Percentiles rank a stretch among this genome's conserved stretches.
Evolutionary conservation across 192 early-diverging fungal genomes (phyloP).

Genomic region (Coemansia sp.): DNA sequence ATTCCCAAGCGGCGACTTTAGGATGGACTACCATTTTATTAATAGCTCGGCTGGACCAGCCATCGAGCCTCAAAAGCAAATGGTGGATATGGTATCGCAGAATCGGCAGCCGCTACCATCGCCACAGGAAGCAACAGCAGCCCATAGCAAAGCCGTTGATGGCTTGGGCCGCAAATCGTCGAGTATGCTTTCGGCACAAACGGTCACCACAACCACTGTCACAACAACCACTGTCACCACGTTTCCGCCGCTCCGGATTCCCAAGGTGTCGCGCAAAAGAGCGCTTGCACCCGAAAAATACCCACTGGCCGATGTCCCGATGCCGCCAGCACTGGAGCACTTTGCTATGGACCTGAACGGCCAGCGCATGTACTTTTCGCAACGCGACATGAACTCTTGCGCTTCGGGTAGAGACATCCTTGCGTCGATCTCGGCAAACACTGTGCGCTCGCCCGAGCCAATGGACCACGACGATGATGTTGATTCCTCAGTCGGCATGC

Average conservation of each 20-base stretch:
- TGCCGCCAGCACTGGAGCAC: constrained; percentile 74
- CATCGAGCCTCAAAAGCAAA: not conserved
- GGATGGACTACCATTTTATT: not conserved
- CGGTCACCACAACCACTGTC: constrained; percentile 68
- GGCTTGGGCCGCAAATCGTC: constrained; percentile 21
- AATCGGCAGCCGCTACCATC: constrained; percentile 17
- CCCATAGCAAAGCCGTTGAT: not conserved
- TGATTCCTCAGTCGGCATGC: constrained; percentile 9
- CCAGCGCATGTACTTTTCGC: constrained; percentile 66
- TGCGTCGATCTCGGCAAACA: constrained; percentile 24
- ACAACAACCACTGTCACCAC: constrained; percentile 81
- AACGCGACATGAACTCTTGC: constrained; percentile 44
- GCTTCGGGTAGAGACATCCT: constrained; percentile 21
- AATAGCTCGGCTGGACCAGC: not conserved
- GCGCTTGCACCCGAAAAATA: constrained; percentile 63
- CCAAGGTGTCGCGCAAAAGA: constrained; percentile 57
- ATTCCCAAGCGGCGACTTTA: not conserved
- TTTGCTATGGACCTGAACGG: constrained; percentile 81
- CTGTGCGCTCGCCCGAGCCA: not conserved
- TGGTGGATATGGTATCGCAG: constrained; percentile 1
- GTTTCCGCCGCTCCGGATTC: constrained; percentile 71
- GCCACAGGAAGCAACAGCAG: constrained; percentile 24
- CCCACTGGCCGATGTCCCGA: constrained; percentile 70
- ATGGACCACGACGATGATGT: constrained; percentile 3
- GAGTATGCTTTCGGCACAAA: constrained; percentile 59